A percentile compares a stretch with the other conserved stretches of the same genome.
These are phyloP conservation scores for Rhinocladiella similis DNA, from an alignment of 2,329 filamentous ascomycete genomes.

Conservation along the genomic window DNA sequence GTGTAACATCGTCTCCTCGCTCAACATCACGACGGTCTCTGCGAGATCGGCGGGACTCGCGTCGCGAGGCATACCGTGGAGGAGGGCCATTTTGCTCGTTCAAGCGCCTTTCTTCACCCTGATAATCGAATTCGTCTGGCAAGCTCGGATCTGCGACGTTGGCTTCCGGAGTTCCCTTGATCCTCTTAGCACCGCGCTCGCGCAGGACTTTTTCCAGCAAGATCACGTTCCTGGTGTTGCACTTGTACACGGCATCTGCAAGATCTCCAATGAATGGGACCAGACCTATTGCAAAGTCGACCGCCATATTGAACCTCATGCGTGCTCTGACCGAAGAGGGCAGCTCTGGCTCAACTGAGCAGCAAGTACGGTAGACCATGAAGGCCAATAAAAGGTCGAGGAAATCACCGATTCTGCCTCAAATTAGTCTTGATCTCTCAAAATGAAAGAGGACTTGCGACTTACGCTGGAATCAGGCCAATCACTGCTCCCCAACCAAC, in stretches of 20 bases:
- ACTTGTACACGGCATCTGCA: conserved; percentile 49
- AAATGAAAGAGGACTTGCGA: conserved; percentile 26
- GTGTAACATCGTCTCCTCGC: conserved; percentile 18
- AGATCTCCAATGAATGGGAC: conserved; percentile 53
- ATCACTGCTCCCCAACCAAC: conserved; percentile 91
- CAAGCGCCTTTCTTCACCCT: conserved; percentile 31
- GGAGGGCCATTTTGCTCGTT: conserved; percentile 24
- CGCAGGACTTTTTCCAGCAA: conserved; percentile 46
- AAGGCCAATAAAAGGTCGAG: conserved; percentile 72
- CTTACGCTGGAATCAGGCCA: conserved; percentile 77
- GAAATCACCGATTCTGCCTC: conserved; percentile 69
- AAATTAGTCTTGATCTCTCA: conserved; percentile 13
- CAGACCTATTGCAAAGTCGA: conserved; percentile 51
- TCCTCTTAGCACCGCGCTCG: conserved; percentile 39
- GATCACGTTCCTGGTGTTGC: conserved; percentile 49
- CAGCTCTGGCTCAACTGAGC: conserved; percentile 74
- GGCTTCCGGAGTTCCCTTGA: conserved; percentile 32
- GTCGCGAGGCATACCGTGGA: conserved; percentile 27
- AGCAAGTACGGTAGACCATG: conserved; percentile 72
- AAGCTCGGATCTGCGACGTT: conserved; percentile 38
- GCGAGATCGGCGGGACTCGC: conserved; percentile 28
- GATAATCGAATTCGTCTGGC: conserved; percentile 28
- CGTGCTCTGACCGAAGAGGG: conserved; percentile 53
- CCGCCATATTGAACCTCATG: conserved; percentile 77
- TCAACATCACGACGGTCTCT: conserved; percentile 32